Evolutionary conservation across 2,329 filamentous ascomycete species (phyloP), one percentile per base, ranked within the genome.

Genomic region (Fusarium sp.): DNA sequence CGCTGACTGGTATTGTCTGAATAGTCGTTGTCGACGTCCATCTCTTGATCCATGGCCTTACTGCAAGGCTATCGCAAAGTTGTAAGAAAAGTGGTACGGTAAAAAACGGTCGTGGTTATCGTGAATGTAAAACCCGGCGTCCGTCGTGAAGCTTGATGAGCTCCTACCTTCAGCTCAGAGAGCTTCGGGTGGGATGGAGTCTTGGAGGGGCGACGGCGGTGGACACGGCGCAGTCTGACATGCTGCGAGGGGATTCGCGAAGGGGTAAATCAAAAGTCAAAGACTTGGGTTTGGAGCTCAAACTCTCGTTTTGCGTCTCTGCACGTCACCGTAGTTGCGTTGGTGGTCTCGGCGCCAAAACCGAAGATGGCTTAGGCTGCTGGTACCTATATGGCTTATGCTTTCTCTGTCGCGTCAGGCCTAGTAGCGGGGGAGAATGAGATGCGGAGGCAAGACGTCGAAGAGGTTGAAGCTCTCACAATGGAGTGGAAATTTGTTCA

Each of bases 1-100:
- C 75, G 76, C 57, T 78, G 44, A 63, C 70, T 19, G 66, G 73
- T 30, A 67, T 73, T 32, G 65, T 75, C 40, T 72, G 75, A 51
- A 75, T 76, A 33, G 43, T 71, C 71, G 51, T 71, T 68, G 48
- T 79, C 77, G 35, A 75, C 71, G 20, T 79, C 77, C 77, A 79
- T 79, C 22, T 62, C 52, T 55, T 47, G 27, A 48, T 50, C 57
- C 51, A 45, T 41, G 22, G 56, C 57, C 55, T 61, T 32, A 25
- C 51, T 47, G 46, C 40, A 55, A 60, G 50, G 56, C 50, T 59
- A 48, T 62, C 49, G 49, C 46, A 30, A 52, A 47, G 35, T 22
- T 50, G 41, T 22, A 48, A 40, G 23, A 44, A 37, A 51, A n/a
- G 14, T 6, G 45, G 32, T 25, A 23, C n/a, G 35, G 40, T 37